Percentiles rank a stretch among this genome's conserved stretches.
Conservation (phyloP, 2,329 filamentous ascomycete genomes). For the Setomelanomma holmii region DNA sequence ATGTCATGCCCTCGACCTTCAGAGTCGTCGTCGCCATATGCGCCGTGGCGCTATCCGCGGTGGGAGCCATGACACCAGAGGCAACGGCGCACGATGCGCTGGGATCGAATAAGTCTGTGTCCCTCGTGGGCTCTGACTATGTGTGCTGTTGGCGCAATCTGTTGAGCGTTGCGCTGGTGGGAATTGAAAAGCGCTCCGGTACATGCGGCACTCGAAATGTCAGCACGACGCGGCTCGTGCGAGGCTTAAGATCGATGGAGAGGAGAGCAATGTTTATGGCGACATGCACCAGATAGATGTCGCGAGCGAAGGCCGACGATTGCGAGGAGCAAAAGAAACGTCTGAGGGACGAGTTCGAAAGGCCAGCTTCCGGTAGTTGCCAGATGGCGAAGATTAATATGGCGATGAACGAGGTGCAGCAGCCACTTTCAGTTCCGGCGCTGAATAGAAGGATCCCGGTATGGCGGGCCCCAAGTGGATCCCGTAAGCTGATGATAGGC, state of each 20-base stretch:
- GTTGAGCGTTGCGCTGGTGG: too few relatives aligned
- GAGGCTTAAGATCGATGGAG: conserved; percentile 16
- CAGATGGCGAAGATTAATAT: conserved; percentile 35
- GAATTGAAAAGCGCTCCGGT: conserved; percentile 4
- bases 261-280: conserved; percentile 16
- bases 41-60: conserved; percentile 50
- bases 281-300: conserved; percentile 15
- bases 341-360: conserved; percentile 18
- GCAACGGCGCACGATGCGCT: conserved; percentile 8
- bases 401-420: conserved; percentile 16
- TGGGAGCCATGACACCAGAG: conserved; percentile 30
- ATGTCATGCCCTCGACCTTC: conserved; percentile 85
- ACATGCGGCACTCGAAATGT: conserved; percentile 12
- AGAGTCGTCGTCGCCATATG: conserved; percentile 87
- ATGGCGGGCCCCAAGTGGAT: conserved; percentile 20
- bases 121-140: too few relatives aligned
- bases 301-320: conserved; percentile 10
- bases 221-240: conserved; percentile 20
- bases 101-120: too few relatives aligned
- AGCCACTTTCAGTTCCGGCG: conserved; percentile 20
- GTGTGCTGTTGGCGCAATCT: too few relatives aligned
- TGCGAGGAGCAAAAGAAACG: conserved; percentile 11
- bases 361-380: conserved; percentile 39
- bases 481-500: conserved; percentile 26
- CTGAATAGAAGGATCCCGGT: conserved; percentile 18